Evolutionary conservation across 306 rosid species (phyloP).

Genomic region (Quercus parvula): DNA sequence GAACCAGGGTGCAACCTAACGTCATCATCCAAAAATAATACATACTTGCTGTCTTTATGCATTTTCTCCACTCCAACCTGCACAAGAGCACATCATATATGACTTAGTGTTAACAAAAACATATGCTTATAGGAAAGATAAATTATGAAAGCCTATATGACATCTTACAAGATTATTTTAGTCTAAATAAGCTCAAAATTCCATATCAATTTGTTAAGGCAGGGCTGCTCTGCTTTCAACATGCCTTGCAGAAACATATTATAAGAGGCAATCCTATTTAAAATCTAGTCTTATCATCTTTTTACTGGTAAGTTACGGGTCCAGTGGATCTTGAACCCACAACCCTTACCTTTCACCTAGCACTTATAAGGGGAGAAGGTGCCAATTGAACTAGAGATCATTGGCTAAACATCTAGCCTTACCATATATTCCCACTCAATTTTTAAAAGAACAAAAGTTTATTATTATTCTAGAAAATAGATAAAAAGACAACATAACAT

Average conservation of each 20-base stretch:
- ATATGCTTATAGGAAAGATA: slow-evolving; percentile 16
- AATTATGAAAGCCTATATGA: not conserved
- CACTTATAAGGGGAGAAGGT: no score
- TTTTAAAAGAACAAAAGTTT: not conserved
- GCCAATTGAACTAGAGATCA: no score
- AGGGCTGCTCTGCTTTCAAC: not conserved
- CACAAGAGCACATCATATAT: slow-evolving; percentile 22
- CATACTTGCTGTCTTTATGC: slow-evolving; percentile 83
- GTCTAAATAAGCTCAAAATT: not conserved
- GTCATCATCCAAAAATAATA: slow-evolving; percentile 90
- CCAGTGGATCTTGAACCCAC: no score
- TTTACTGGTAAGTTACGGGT: no score
- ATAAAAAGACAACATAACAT: not conserved
- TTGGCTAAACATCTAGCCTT: no score
- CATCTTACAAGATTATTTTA: no score
- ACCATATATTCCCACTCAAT: not conserved
- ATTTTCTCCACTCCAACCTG: slow-evolving; percentile 94
- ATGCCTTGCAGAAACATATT: slow-evolving; percentile 8
- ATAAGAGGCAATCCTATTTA: not conserved
- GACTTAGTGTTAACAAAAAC: slow-evolving; percentile 10
- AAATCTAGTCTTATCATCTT: not conserved
- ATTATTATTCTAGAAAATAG: slow-evolving; percentile 12
- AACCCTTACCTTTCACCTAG: no score
- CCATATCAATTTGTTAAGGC: not conserved
- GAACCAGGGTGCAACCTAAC: slow-evolving; percentile 97